A percentile compares a stretch with the other conserved stretches of the same genome.
Evolutionary conservation across 179 eudicot species (phyloP).

Genomic region (Monotropa hypopitys): DNA sequence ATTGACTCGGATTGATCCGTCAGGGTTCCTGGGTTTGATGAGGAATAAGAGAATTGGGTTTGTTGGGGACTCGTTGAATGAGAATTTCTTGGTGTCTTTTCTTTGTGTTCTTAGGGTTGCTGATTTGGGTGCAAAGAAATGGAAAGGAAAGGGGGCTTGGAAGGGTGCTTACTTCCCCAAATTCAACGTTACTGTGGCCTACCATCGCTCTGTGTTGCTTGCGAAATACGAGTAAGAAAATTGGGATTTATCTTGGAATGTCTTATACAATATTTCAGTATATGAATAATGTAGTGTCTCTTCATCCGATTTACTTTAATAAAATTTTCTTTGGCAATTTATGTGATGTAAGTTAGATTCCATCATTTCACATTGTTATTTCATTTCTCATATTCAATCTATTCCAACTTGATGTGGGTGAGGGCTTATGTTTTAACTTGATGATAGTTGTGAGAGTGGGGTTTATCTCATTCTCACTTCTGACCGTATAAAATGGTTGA

Average conservation of each 20-base stretch:
- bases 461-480: too few species aligned
- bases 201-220: slow-evolving; percentile 92
- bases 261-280: neutral
- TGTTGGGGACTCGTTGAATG: slow-evolving; percentile 85
- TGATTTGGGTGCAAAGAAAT: slow-evolving; percentile 62
- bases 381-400: neutral
- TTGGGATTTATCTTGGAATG: neutral
- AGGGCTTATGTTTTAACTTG: neutral
- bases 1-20: neutral
- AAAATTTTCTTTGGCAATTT: neutral
- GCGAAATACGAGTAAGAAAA: slow-evolving; percentile 53
- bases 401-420: too few species aligned
- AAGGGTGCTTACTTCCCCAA: slow-evolving; percentile 74
- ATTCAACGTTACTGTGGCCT: slow-evolving; percentile 70
- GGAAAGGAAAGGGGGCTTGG: slow-evolving; percentile 89
- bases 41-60: slow-evolving; percentile 63
- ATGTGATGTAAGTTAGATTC: neutral
- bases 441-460: neutral
- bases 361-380: neutral
- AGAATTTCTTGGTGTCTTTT: slow-evolving; percentile 62
- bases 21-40: slow-evolving; percentile 1
- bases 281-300: neutral
- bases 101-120: slow-evolving; percentile 55
- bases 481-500: too few species aligned
- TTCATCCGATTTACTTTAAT: neutral